Conservation (phyloP, 352 stramenopile species). For the Globisporangium canariense region DNA sequence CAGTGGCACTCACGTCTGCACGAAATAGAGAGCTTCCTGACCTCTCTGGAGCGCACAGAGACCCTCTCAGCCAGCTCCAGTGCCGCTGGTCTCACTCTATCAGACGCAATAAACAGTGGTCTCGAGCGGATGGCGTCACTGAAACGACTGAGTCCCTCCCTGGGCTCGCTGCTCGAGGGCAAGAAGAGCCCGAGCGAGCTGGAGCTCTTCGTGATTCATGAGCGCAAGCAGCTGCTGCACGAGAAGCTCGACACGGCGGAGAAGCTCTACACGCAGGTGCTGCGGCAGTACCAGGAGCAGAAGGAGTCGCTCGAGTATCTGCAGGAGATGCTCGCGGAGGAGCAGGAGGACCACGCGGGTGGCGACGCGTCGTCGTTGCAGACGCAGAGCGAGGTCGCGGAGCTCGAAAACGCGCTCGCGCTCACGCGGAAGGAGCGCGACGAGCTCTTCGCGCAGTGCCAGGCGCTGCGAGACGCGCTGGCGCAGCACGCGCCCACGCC, state of each 20-base stretch:
- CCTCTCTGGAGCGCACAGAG: slow-evolving; percentile 17
- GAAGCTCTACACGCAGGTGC: slow-evolving; percentile 67
- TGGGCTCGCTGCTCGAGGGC: slow-evolving; percentile 20
- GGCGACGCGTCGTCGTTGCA: not conserved
- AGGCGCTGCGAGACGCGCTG: slow-evolving; percentile 52
- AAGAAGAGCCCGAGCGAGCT: slow-evolving; percentile 21
- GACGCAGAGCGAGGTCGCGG: slow-evolving; percentile 26
- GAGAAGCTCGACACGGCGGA: slow-evolving; percentile 69
- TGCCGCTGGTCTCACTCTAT: not conserved
- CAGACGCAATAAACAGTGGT: not conserved
- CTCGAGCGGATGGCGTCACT: slow-evolving; percentile 3
- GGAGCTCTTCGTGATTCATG: slow-evolving; percentile 32
- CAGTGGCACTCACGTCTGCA: slow-evolving; percentile 43
- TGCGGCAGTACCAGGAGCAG: slow-evolving; percentile 66
- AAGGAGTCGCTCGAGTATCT: slow-evolving; percentile 59
- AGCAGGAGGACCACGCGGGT: slow-evolving; percentile 33
- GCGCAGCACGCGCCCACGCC: slow-evolving; percentile 9
- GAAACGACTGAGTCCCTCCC: not conserved
- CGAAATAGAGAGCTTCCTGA: slow-evolving; percentile 58
- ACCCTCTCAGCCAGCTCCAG: not conserved
- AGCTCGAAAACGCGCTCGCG: slow-evolving; percentile 26
- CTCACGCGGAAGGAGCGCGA: slow-evolving; percentile 49
- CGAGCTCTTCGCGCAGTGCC: slow-evolving; percentile 60
- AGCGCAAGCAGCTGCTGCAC: slow-evolving; percentile 38
- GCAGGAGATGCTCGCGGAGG: slow-evolving; percentile 51